phyloP scores from a whole-genome alignment of 2,329 filamentous ascomycete genomes.

The Aspergillus ochraceus region DNA sequence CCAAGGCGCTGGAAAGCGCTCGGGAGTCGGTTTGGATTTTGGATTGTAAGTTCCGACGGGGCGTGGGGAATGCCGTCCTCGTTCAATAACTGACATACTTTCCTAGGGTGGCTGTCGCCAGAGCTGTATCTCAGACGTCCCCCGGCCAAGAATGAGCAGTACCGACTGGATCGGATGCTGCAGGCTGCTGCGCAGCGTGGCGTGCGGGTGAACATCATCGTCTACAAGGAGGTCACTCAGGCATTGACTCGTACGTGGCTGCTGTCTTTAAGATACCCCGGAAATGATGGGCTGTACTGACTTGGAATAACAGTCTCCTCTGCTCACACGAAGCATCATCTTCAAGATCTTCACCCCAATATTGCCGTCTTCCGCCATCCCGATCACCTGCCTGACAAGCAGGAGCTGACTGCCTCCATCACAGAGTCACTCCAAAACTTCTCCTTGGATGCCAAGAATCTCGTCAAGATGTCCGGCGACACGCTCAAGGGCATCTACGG shows the following conservation, averaged over 20 bases:
- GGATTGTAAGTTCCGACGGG: slow-evolving; percentile 56
- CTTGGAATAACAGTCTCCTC: slow-evolving; percentile 53
- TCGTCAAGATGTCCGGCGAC: slow-evolving; percentile 68
- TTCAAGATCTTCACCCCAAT: slow-evolving; percentile 77
- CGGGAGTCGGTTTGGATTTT: slow-evolving; percentile 79
- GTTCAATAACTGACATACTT: slow-evolving; percentile 9
- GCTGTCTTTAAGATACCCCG: background rate
- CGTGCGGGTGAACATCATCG: slow-evolving; percentile 80
- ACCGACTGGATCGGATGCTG: slow-evolving; percentile 80
- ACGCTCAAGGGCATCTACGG: slow-evolving; percentile 79
- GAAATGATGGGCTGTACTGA: background rate
- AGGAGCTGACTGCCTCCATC: slow-evolving; percentile 63
- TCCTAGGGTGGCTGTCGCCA: slow-evolving; percentile 73
- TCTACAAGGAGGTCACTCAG: slow-evolving; percentile 88
- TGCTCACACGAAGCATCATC: slow-evolving; percentile 73
- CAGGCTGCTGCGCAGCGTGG: slow-evolving; percentile 79
- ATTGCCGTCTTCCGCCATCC: slow-evolving; percentile 89
- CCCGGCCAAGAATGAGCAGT: slow-evolving; percentile 76
- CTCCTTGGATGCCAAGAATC: slow-evolving; percentile 54
- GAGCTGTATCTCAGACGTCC: slow-evolving; percentile 84
- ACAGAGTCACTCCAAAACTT: slow-evolving; percentile 57
- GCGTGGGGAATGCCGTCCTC: background rate
- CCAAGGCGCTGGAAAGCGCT: slow-evolving; percentile 74
- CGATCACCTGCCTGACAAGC: slow-evolving; percentile 76
- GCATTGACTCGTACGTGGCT: slow-evolving; percentile 70